phyloP scores from a whole-genome alignment of 768 basidiomycete genomes.

The Podaxis mareebaensis region DNA sequence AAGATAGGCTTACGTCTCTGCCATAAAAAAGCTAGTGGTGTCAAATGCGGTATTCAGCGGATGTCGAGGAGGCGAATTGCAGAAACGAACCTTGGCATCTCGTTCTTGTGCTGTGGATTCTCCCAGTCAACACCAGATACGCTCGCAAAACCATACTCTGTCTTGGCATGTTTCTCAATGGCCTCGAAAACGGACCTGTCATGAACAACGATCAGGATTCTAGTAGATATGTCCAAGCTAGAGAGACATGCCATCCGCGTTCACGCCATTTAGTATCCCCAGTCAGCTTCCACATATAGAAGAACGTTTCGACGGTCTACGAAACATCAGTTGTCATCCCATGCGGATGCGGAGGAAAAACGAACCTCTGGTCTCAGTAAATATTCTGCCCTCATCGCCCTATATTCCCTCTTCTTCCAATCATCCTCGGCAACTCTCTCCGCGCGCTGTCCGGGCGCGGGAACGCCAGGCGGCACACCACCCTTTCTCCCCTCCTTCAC shows the following conservation, averaged over 20 bases:
- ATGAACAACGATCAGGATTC: constrained; percentile 43
- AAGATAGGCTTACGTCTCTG: constrained; percentile 22
- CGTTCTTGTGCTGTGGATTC: constrained; percentile 40
- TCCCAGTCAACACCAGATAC: constrained; percentile 46
- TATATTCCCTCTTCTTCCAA: constrained; percentile 51
- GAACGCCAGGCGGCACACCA: constrained; percentile 26
- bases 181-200: constrained; percentile 48
- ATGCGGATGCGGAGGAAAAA: background rate
- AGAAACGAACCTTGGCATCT: constrained; percentile 68
- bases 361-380: constrained; percentile 69
- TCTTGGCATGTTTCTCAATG: constrained; percentile 57
- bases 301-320: constrained; percentile 73
- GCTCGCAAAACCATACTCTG: constrained; percentile 58
- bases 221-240: constrained; percentile 37
- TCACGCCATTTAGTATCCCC: constrained; percentile 69
- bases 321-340: background rate
- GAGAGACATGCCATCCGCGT: constrained; percentile 63
- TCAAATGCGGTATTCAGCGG: background rate
- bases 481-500: constrained; percentile 38
- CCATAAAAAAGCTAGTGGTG: constrained; percentile 26
- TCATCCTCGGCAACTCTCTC: constrained; percentile 22
- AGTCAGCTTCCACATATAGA: constrained; percentile 68
- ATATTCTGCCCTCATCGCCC: constrained; percentile 39
- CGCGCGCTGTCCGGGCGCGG: constrained; percentile 5
- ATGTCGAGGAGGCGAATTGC: background rate